These are phyloP conservation scores for Trichophyton rubrum DNA, from an alignment of 2,329 filamentous ascomycete species.

Conservation along the genomic window DNA sequence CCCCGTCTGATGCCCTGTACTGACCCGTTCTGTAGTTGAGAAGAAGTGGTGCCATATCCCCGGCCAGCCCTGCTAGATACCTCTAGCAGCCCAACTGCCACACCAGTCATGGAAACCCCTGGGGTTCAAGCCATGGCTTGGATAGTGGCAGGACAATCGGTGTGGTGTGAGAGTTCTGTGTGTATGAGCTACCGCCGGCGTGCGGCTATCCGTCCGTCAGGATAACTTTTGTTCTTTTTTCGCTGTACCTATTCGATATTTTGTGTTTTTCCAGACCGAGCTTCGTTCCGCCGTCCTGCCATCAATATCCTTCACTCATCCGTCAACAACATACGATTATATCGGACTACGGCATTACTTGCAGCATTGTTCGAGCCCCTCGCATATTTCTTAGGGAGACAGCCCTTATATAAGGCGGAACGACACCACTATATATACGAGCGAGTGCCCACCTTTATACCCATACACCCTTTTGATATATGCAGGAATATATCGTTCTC, in stretches of 20 bases:
- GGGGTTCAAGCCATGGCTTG: neutral
- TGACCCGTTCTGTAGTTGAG: constrained; percentile 16
- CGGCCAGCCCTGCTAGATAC: constrained; percentile 28
- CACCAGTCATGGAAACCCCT: neutral
- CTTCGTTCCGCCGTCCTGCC: neutral
- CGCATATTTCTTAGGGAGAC: neutral
- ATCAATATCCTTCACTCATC: neutral
- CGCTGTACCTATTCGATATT: neutral
- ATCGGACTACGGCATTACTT: neutral
- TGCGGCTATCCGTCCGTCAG: neutral
- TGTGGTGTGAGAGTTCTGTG: neutral
- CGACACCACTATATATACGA: neutral
- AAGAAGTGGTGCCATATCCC: constrained; percentile 24
- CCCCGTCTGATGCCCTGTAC: constrained; percentile 15
- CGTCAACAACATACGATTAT: neutral
- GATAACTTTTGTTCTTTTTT: neutral
- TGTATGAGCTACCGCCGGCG: neutral
- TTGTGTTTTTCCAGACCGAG: neutral
- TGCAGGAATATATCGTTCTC: neutral
- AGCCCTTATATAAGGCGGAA: neutral
- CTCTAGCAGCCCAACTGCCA: neutral
- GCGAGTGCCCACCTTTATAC: neutral
- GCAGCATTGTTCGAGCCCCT: neutral
- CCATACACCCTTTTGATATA: neutral
- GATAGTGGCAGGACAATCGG: neutral